Conservation (phyloP, 2,329 filamentous ascomycete genomes). For the Pseudogymnoascus pannorum region DNA sequence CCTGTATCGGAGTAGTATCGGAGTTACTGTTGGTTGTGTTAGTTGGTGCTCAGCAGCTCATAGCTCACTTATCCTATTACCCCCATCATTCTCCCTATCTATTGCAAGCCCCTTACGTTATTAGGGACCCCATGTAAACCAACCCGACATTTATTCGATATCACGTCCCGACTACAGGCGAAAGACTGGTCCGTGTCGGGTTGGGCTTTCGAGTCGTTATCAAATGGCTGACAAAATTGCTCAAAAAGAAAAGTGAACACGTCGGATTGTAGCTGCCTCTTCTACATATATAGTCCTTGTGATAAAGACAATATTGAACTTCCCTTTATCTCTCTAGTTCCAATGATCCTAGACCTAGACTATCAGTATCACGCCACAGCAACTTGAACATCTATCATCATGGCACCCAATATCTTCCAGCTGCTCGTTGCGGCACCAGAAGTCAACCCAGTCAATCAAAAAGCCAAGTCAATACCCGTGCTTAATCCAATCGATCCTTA, state of each 20-base stretch:
- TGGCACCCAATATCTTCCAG: slow-evolving; percentile 28
- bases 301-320: not conserved
- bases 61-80: not conserved
- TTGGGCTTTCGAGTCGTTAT: not conserved
- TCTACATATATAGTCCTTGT: not conserved
- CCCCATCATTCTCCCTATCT: not conserved
- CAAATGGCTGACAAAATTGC: not conserved
- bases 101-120: not conserved
- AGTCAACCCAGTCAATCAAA: slow-evolving; percentile 74
- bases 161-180: not conserved
- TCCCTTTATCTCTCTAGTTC: not conserved
- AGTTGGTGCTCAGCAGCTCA: not conserved
- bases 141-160: not conserved
- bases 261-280: not conserved
- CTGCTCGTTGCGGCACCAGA: slow-evolving; percentile 45
- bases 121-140: not conserved
- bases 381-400: not conserved
- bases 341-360: not conserved
- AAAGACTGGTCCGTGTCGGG: not conserved
- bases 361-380: not conserved
- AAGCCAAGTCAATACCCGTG: slow-evolving; percentile 69
- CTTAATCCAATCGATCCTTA: slow-evolving; percentile 71
- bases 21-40: too few relatives aligned
- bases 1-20: too few relatives aligned
- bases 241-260: not conserved